These are phyloP conservation scores for Erysimum cheiranthoides DNA, from an alignment of 345 rosid genomes.

Conservation along the genomic window DNA sequence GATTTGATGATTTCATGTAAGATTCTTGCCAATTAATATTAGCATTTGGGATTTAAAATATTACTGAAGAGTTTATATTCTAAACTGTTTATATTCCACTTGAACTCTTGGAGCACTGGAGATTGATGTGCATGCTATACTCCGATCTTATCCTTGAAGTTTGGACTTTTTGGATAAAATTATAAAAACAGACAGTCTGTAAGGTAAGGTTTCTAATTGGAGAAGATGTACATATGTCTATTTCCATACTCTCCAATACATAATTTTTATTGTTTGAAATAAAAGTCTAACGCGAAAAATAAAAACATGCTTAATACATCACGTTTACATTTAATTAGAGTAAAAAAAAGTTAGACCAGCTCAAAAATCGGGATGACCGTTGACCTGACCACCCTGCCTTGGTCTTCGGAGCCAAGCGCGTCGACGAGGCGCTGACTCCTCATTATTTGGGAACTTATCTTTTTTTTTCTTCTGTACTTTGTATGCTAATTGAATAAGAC, in stretches of 20 bases:
- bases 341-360: neutral
- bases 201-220: neutral
- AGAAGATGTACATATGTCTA: neutral
- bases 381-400: constrained; percentile 34
- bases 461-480: neutral
- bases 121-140: constrained; percentile 36
- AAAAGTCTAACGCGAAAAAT: neutral
- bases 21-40: constrained; percentile 25
- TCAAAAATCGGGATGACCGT: constrained; percentile 9
- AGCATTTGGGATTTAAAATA: constrained; percentile 12
- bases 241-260: constrained; percentile 7
- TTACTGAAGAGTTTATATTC: neutral
- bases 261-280: neutral
- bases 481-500: constrained; percentile 1
- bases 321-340: neutral
- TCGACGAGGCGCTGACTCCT: constrained; percentile 25
- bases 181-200: neutral
- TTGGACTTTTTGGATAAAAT: neutral
- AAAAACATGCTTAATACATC: constrained; percentile 4
- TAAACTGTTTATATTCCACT: constrained; percentile 30
- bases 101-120: constrained; percentile 31
- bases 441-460: neutral
- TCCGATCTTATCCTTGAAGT: constrained; percentile 30
- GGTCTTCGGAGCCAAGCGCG: constrained; percentile 36
- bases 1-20: constrained; percentile 44